These are phyloP conservation scores for Chamaecyparis obtusa DNA, from an alignment of 75 land plant genomes.

Conservation along the genomic window DNA sequence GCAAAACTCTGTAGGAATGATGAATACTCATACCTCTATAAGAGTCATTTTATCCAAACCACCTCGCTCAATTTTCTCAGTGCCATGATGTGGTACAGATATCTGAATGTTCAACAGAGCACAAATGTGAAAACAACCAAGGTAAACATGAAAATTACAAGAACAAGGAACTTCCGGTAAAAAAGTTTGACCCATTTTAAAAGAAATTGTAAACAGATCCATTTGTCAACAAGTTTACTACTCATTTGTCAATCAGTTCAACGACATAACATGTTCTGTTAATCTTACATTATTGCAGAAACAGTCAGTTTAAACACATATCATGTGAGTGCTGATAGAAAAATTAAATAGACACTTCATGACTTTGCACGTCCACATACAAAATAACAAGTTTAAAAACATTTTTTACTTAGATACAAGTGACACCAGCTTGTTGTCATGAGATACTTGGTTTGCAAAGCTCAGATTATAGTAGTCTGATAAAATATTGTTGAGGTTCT, in stretches of 20 bases:
- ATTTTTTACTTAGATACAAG: background rate
- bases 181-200: background rate
- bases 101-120: conserved; percentile 42
- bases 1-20: background rate
- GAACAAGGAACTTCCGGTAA: background rate
- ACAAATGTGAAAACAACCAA: background rate
- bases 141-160: background rate
- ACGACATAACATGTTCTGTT: background rate
- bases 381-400: background rate
- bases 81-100: conserved; percentile 77
- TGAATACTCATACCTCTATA: conserved; percentile 66
- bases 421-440: background rate
- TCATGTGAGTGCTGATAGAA: background rate
- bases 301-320: background rate
- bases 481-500: background rate
- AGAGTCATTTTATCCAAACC: conserved; percentile 91
- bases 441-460: background rate
- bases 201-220: no score
- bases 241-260: no score
- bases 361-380: background rate
- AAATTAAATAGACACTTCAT: background rate
- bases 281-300: background rate
- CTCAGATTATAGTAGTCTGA: background rate
- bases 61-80: conserved; percentile 72
- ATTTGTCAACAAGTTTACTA: no score